Percentiles rank a stretch among this genome's conserved stretches.
phyloP scores from a whole-genome alignment of 2,329 filamentous ascomycete genomes.

The Cryoendolithus antarcticus region DNA sequence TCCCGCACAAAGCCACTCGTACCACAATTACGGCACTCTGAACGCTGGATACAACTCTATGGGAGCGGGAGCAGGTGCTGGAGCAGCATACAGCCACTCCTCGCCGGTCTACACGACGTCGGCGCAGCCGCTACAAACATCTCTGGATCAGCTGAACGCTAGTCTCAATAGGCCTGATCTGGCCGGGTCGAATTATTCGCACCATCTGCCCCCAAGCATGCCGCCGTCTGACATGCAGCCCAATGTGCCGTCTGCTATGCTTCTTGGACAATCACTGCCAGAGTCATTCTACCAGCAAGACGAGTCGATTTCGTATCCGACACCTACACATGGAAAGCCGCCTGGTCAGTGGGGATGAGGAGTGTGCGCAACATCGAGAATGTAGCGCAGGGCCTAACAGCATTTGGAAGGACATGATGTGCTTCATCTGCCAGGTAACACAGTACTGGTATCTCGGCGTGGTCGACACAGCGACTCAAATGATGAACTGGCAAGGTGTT shows the following conservation, averaged over 20 bases:
- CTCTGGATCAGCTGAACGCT: too few species aligned
- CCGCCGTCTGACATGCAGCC: background rate
- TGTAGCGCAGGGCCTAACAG: too few species aligned
- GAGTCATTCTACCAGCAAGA: constrained; percentile 6
- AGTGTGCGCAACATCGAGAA: too few species aligned
- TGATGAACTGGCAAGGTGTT: too few species aligned
- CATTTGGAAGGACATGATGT: too few species aligned
- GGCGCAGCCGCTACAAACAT: background rate
- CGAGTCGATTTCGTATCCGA: constrained; percentile 4
- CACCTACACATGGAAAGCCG: constrained; percentile 4
- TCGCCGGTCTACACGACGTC: constrained; percentile 4
- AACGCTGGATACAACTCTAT: constrained; percentile 2
- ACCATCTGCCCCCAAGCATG: constrained; percentile 1
- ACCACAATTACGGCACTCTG: constrained; percentile 3
- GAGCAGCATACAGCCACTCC: constrained; percentile 3
- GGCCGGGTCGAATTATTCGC: constrained; percentile 3
- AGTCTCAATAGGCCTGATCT: too few species aligned
- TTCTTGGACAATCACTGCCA: constrained; percentile 3
- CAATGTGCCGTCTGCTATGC: constrained; percentile 1
- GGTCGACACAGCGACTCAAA: too few species aligned
- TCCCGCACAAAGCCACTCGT: constrained; percentile 4
- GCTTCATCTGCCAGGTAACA: too few species aligned
- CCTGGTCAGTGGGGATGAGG: background rate
- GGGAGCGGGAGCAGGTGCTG: background rate
- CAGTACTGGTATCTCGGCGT: too few species aligned